Base-by-base conservation (phyloP, 345 rosid species). In the Heritiera fomes region DNA sequence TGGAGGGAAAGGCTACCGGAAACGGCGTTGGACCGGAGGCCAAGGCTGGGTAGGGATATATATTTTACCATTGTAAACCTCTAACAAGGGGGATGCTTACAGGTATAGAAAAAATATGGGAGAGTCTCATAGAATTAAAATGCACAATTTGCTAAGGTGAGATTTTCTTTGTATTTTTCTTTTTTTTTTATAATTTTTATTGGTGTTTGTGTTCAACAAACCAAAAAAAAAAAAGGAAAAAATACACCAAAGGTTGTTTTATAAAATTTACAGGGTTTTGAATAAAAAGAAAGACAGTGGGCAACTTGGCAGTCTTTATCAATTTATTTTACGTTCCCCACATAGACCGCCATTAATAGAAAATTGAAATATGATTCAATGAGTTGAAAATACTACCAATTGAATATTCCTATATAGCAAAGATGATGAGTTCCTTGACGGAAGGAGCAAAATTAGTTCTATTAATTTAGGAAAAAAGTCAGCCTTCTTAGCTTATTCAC, bases 151-250 rank as follows among this genome's bases (percentile, higher is more conserved):
- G 43, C 6, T 62, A 30, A 23, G 59, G 13, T 49, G 74, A 11
- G 61, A 53, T 32, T 71, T 50, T 49, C 43, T 52, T 71, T 71
- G 73, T 70, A 30, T 10, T 70, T 70, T 70, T 14, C 38, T 1
- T 71, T 71, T 71, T 34, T 34, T 34, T 34, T 1, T 1, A 34
- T 71, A 30, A 15, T 30, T 71, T 52, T 52, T 52, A 71, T 17
- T 41, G 62, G 62, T 53, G 61, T 15, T 30, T 71, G 17, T 72
- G 62, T 52, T 17, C 41, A 53, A 71, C 38, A 1, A 34, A 13
- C 38, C 38, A 34, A 34, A 34, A 34, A 34, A 34, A 34, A 34
- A 34, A 34, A 34, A 34, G 28, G 28, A 9, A 23, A 71, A 10
- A 17, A 53, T 23, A 60, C 1, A 6, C 18, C 4, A 15, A 45